Percentiles rank a stretch among this genome's conserved stretches.
These are phyloP conservation scores for Sugiyamaella japonica DNA, from an alignment of 1,139 yeast species.

Conservation along the genomic window DNA sequence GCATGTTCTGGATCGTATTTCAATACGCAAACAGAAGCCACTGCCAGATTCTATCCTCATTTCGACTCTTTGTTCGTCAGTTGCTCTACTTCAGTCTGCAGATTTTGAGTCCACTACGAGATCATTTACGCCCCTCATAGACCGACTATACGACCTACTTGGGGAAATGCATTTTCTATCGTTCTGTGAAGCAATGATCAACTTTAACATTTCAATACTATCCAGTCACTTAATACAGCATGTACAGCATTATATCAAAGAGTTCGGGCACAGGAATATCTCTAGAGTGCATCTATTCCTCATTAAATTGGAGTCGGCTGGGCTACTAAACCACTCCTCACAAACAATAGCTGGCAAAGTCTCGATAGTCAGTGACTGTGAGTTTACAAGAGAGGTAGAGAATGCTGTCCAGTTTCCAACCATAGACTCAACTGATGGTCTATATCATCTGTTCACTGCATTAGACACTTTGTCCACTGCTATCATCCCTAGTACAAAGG, in stretches of 20 bases:
- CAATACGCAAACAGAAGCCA: not conserved
- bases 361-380: slow-evolving; percentile 6
- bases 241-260: slow-evolving; percentile 25
- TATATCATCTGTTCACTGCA: slow-evolving; percentile 8
- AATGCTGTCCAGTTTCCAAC: not conserved
- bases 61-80: slow-evolving; percentile 8
- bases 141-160: slow-evolving; percentile 13
- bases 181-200: slow-evolving; percentile 46
- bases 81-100: slow-evolving; percentile 27
- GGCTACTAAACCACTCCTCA: slow-evolving; percentile 21
- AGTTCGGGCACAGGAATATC: slow-evolving; percentile 15
- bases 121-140: slow-evolving; percentile 25
- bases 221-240: slow-evolving; percentile 27
- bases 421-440: slow-evolving; percentile 1
- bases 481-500: not conserved
- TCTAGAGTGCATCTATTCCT: slow-evolving; percentile 1
- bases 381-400: slow-evolving; percentile 2
- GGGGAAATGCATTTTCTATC: slow-evolving; percentile 28
- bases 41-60: slow-evolving; percentile 1
- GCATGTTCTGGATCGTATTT: slow-evolving; percentile 8
- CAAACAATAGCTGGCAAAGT: slow-evolving; percentile 20
- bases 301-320: slow-evolving; percentile 18
- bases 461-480: slow-evolving; percentile 1
- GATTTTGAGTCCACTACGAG: slow-evolving; percentile 31
- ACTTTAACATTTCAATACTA: slow-evolving; percentile 33